These are phyloP conservation scores for Dactylis glomerata DNA, from an alignment of 176 grass and related monocot genomes.

Conservation along the genomic window DNA sequence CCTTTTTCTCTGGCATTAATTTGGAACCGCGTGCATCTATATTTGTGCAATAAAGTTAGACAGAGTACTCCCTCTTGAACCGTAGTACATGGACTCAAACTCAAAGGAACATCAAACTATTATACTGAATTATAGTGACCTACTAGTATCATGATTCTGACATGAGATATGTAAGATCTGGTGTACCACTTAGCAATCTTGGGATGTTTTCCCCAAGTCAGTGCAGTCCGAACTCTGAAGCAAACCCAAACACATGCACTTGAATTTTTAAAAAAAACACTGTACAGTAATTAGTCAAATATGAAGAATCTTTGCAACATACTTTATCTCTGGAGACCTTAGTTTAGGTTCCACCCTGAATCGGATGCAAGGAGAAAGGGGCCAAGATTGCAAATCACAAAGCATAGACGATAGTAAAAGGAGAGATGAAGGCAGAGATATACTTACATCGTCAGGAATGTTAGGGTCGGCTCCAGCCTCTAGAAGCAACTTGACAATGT, in stretches of 20 bases:
- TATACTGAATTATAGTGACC: not conserved
- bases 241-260: not conserved
- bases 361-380: not conserved
- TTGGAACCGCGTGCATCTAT: no score
- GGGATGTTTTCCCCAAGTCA: not conserved
- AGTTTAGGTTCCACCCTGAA: not conserved
- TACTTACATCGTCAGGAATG: constrained; percentile 18
- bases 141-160: not conserved
- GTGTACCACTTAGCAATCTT: not conserved
- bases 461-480: constrained; percentile 44
- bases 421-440: not conserved
- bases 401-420: not conserved
- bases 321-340: not conserved
- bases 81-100: not conserved
- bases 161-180: not conserved
- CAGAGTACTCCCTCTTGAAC: not conserved
- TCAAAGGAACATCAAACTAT: not conserved
- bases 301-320: not conserved
- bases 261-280: not conserved
- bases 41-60: not conserved
- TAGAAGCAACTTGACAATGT: constrained; percentile 36
- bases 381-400: not conserved
- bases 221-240: not conserved
- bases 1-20: no score
- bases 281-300: not conserved